These are phyloP conservation scores for Picea mariana DNA, from an alignment of 83 land plant species.

Conservation along the genomic window DNA sequence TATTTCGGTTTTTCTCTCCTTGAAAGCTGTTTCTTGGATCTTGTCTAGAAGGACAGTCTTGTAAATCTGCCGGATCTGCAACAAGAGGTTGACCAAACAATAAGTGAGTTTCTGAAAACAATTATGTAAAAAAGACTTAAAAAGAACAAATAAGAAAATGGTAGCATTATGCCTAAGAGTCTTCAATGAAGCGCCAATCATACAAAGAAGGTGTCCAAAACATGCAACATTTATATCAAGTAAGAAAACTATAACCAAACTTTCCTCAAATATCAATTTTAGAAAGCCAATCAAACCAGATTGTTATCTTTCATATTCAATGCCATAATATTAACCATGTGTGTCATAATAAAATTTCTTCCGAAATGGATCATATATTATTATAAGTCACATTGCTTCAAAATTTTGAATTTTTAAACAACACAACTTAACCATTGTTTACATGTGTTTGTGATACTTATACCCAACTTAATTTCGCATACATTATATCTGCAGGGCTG, in stretches of 20 bases:
- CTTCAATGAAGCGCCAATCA: background rate
- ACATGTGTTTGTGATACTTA: background rate
- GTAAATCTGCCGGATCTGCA: constrained; percentile 11
- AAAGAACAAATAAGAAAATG: background rate
- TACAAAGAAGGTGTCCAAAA: background rate
- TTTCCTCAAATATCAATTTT: background rate
- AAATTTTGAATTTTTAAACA: background rate
- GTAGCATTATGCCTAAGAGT: background rate
- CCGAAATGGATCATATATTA: background rate
- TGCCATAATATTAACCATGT: background rate
- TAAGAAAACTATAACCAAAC: background rate
- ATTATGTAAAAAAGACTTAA: background rate
- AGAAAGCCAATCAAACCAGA: background rate
- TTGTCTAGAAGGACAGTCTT: constrained; percentile 9
- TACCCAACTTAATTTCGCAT: background rate
- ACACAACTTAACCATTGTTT: background rate
- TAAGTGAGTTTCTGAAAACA: background rate
- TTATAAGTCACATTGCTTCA: background rate
- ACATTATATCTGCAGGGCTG: background rate
- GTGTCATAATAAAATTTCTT: background rate
- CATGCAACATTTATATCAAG: background rate
- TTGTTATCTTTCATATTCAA: background rate
- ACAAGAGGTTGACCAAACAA: background rate
- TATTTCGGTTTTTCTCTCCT: background rate
- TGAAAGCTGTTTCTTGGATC: background rate